These are phyloP conservation scores for Helotiales sp. DNA, from an alignment of 2,329 filamentous ascomycete species.

Conservation along the genomic window DNA sequence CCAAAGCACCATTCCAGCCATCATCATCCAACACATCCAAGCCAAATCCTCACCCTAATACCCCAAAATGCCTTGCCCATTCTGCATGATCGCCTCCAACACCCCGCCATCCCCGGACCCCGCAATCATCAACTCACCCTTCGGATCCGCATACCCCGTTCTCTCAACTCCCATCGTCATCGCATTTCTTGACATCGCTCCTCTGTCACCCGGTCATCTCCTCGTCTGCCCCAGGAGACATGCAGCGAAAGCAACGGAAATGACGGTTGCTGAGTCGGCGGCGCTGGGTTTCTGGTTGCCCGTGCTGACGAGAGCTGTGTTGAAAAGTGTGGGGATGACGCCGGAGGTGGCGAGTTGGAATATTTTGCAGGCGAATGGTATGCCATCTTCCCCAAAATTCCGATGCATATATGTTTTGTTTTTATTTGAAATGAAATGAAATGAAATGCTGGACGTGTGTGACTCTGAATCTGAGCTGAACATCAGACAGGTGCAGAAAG, in stretches of 20 bases:
- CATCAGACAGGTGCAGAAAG: constrained; percentile 66
- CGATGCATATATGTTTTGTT: too few relatives aligned
- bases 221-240: constrained; percentile 79
- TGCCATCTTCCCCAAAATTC: constrained; percentile 12
- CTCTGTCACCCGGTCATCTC: constrained; percentile 79
- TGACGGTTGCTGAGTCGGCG: constrained; percentile 63
- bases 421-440: too few relatives aligned
- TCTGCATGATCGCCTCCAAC: constrained; percentile 59
- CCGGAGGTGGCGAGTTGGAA: constrained; percentile 65
- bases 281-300: constrained; percentile 71
- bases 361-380: constrained; percentile 88
- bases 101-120: constrained; percentile 52
- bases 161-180: constrained; percentile 76
- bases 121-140: constrained; percentile 42
- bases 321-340: constrained; percentile 64
- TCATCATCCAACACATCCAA: background rate
- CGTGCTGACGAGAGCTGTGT: constrained; percentile 70
- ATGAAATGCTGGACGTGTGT: too few relatives aligned
- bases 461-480: too few relatives aligned
- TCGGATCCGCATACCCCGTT: constrained; percentile 63
- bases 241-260: constrained; percentile 73
- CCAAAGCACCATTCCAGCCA: background rate
- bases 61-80: constrained; percentile 54
- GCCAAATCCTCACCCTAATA: background rate
- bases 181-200: constrained; percentile 90